These are phyloP conservation scores for Kalaharituber pfeilii DNA, from an alignment of 2,329 filamentous ascomycete species.

Conservation along the genomic window DNA sequence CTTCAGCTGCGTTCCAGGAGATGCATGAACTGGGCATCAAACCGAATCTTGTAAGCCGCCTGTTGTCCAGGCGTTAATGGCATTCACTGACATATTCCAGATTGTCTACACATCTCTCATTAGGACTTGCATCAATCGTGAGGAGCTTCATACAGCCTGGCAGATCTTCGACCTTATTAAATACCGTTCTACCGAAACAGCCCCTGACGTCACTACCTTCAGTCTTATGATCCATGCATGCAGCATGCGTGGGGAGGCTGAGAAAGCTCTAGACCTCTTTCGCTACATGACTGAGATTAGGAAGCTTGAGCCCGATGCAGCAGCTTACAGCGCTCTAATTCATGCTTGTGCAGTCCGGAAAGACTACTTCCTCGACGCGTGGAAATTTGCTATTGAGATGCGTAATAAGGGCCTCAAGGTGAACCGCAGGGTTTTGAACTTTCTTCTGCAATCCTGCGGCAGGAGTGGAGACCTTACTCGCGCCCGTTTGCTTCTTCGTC, in stretches of 20 bases:
- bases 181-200: constrained; percentile 15
- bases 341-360: constrained; percentile 17
- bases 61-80: neutral
- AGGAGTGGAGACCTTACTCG: constrained; percentile 15
- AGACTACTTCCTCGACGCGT: constrained; percentile 16
- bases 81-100: neutral
- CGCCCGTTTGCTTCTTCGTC: constrained; percentile 16
- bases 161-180: constrained; percentile 19
- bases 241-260: constrained; percentile 14
- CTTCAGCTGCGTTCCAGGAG: constrained; percentile 13
- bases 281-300: constrained; percentile 15
- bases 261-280: constrained; percentile 16
- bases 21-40: constrained; percentile 14
- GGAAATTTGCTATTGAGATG: constrained; percentile 17
- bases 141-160: constrained; percentile 15
- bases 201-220: constrained; percentile 13
- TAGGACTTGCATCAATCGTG: constrained; percentile 14
- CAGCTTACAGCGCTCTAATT: constrained; percentile 15
- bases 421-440: constrained; percentile 9
- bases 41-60: constrained; percentile 11
- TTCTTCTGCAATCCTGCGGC: constrained; percentile 16
- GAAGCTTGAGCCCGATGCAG: constrained; percentile 7
- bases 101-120: constrained; percentile 17
- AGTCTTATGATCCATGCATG: constrained; percentile 18
- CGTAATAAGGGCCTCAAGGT: constrained; percentile 10